These are phyloP conservation scores for Pythium phragmiticola DNA, from an alignment of 352 stramenopile species.

Conservation along the genomic window DNA sequence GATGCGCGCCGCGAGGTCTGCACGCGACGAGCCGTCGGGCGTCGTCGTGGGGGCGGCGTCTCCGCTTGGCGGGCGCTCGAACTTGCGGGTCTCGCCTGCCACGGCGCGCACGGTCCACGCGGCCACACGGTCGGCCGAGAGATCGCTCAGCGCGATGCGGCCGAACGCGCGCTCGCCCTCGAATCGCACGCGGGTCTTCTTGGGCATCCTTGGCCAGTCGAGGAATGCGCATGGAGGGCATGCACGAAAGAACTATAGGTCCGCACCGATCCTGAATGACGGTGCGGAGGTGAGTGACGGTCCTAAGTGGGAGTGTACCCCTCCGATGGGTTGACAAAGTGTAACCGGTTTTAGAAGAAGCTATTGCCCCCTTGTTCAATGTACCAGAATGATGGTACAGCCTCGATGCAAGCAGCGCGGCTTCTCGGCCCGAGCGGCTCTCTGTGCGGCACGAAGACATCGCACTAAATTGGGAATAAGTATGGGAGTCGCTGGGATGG, in stretches of 20 bases:
- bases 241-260: conserved; percentile 9
- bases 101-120: conserved; percentile 65
- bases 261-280: conserved; percentile 1
- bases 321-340: background rate
- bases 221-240: background rate
- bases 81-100: conserved; percentile 50
- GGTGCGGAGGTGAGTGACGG: conserved; percentile 25
- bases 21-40: conserved; percentile 12
- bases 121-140: conserved; percentile 41
- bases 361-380: conserved; percentile 6
- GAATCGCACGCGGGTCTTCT: conserved; percentile 19
- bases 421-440: background rate
- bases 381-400: conserved; percentile 5
- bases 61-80: conserved; percentile 24
- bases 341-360: conserved; percentile 8
- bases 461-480: conserved; percentile 13
- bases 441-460: background rate
- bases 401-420: background rate
- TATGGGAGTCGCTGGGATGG: conserved; percentile 20
- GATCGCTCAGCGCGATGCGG: conserved; percentile 60
- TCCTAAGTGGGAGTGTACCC: background rate
- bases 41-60: background rate
- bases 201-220: conserved; percentile 15
- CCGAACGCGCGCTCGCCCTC: conserved; percentile 49
- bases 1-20: conserved; percentile 33